phyloP scores from a whole-genome alignment of 495 filamentous ascomycete genomes.

The Bryoglossum gracile region DNA sequence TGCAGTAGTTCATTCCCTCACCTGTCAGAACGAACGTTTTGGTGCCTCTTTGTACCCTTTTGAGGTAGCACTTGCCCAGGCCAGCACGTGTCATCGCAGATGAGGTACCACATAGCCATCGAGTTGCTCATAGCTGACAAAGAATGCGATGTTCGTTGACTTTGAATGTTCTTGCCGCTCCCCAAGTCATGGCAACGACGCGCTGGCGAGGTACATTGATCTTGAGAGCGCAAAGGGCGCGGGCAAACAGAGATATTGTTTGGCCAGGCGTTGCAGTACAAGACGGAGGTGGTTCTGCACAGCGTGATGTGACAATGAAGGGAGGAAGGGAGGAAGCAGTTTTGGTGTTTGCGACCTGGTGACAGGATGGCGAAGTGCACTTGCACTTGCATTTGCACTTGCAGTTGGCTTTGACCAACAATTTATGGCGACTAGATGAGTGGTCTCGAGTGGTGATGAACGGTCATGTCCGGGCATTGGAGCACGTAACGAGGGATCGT shows the following conservation, averaged over 20 bases:
- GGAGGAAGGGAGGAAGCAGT: conserved; percentile 23
- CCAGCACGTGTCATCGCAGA: conserved; percentile 28
- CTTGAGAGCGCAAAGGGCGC: background rate
- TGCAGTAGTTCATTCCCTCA: conserved; percentile 25
- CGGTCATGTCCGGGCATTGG: conserved; percentile 20
- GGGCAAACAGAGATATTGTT: conserved; percentile 23
- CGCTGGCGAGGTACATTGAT: conserved; percentile 14
- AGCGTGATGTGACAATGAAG: conserved; percentile 18
- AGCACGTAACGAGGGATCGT: conserved; percentile 21
- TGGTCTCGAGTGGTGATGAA: background rate
- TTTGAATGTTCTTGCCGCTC: conserved; percentile 1
- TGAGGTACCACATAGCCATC: conserved; percentile 23
- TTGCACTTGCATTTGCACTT: too few relatives aligned
- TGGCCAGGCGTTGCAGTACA: conserved; percentile 11
- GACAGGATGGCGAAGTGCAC: conserved; percentile 19
- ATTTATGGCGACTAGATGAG: too few relatives aligned
- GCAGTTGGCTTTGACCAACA: conserved; percentile 15
- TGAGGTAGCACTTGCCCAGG: conserved; percentile 23
- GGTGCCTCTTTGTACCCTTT: conserved; percentile 5
- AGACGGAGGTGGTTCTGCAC: conserved; percentile 2
- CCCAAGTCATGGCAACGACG: conserved; percentile 16
- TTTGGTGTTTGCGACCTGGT: conserved; percentile 20
- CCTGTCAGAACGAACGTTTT: conserved; percentile 24
- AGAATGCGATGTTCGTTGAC: conserved; percentile 11
- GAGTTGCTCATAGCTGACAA: conserved; percentile 19